A percentile compares a stretch with the other conserved stretches of the same genome.
Conservation (phyloP, 192 early-diverging fungal genomes). For the Globomyces pollinis-pini region DNA sequence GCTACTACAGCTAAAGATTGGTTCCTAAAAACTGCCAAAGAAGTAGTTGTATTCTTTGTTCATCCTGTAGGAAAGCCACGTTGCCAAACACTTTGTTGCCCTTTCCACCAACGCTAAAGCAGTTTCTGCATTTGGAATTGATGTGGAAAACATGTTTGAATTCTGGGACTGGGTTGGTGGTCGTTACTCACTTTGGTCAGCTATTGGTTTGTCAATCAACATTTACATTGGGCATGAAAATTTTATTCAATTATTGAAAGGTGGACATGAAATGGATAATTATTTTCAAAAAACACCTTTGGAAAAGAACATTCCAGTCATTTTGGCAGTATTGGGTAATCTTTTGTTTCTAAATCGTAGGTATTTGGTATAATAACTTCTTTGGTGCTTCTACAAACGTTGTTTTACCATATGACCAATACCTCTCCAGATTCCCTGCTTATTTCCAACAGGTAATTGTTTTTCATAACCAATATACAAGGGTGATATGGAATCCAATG, state of each 20-base stretch:
- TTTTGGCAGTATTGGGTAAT: constrained; percentile 75
- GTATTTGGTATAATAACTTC: constrained; percentile 89
- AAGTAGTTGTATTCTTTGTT: constrained; percentile 22
- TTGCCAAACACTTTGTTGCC: constrained; percentile 99
- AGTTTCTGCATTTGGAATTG: constrained; percentile 89
- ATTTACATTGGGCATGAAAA: constrained; percentile 93
- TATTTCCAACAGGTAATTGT: constrained; percentile 99
- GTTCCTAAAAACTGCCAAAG: constrained; percentile 58
- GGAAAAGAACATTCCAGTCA: constrained; percentile 87
- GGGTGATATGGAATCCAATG: constrained; percentile 99
- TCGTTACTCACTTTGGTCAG: constrained; percentile 98
- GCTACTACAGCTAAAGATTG: constrained; percentile 87
- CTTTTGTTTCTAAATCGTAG: too few relatives aligned
- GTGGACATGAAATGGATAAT: constrained; percentile 94
- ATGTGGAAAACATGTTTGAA: constrained; percentile 96
- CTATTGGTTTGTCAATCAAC: constrained; percentile 94
- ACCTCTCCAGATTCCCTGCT: constrained; percentile 93
- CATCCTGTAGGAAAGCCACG: constrained; percentile 82
- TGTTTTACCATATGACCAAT: constrained; percentile 98
- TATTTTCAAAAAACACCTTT: constrained; percentile 88
- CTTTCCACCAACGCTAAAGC: constrained; percentile 89
- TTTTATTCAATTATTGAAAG: constrained; percentile 82
- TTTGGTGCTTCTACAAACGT: constrained; percentile 88
- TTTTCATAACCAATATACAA: constrained; percentile 37
- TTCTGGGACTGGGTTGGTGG: constrained; percentile 99